These are phyloP conservation scores for Nephelium lappaceum DNA, from an alignment of 345 rosid genomes.

Conservation along the genomic window DNA sequence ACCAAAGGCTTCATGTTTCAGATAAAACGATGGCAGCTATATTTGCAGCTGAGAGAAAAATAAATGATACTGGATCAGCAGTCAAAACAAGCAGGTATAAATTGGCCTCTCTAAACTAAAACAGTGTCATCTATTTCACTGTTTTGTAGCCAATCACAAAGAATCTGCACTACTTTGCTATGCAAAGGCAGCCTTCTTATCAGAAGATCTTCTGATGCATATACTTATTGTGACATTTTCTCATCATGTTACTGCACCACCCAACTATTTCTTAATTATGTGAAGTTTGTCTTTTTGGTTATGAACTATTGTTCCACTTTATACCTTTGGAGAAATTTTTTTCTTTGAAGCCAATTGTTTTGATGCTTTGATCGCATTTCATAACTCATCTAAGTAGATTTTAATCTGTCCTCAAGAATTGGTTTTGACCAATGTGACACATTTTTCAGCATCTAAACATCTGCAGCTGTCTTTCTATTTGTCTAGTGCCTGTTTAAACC, in stretches of 20 bases:
- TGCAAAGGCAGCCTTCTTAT: background rate
- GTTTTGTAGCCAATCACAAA: background rate
- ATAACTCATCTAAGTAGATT: no score
- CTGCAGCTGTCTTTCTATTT: no score
- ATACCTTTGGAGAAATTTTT: background rate
- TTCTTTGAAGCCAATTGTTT: background rate
- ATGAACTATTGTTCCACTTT: background rate
- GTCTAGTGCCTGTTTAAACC: background rate
- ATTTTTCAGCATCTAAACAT: background rate
- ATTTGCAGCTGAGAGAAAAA: conserved; percentile 92
- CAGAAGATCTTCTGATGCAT: background rate
- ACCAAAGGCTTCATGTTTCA: conserved; percentile 89
- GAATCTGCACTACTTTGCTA: background rate
- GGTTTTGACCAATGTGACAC: background rate
- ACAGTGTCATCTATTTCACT: conserved; percentile 11
- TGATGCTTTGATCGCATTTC: background rate
- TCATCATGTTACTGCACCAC: background rate
- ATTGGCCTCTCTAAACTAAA: conserved; percentile 4
- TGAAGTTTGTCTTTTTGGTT: background rate
- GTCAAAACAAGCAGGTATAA: conserved; percentile 93
- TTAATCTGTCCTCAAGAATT: no score
- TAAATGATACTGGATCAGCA: conserved; percentile 92
- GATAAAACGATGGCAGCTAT: conserved; percentile 98
- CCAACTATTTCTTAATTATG: background rate
- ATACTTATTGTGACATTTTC: background rate